Conservation (phyloP, 495 filamentous ascomycete species). For the Trichoderma erinaceum region DNA sequence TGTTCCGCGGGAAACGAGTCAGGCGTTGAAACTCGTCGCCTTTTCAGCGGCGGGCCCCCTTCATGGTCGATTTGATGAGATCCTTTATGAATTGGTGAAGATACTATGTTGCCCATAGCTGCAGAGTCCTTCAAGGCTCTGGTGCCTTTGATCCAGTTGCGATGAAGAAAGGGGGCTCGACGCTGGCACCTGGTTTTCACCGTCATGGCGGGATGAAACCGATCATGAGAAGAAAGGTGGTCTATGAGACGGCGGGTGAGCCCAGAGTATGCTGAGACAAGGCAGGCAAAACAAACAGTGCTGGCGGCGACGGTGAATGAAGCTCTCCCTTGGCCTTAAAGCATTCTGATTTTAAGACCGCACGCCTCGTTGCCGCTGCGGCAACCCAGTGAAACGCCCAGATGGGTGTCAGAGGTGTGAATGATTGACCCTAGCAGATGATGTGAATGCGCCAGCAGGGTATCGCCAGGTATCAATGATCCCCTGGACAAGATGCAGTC, state of each 20-base stretch:
- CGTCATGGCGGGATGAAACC: conserved; percentile 13
- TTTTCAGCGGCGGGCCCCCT: conserved; percentile 1
- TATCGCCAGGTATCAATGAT: neutral
- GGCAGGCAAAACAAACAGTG: neutral
- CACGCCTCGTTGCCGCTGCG: conserved; percentile 5
- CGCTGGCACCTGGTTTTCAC: conserved; percentile 13
- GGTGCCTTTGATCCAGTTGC: conserved; percentile 30
- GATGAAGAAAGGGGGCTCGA: conserved; percentile 29
- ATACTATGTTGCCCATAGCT: conserved; percentile 12
- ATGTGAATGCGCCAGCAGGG: neutral
- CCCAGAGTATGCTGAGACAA: neutral
- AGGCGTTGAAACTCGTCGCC: neutral
- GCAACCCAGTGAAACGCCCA: neutral
- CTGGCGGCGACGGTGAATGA: neutral
- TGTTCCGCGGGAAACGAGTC: neutral
- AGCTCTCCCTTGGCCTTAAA: neutral
- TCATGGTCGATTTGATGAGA: neutral
- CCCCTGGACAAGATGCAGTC: neutral
- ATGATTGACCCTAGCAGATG: neutral
- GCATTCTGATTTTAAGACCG: neutral
- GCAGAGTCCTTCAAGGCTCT: conserved; percentile 12
- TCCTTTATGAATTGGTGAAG: conserved; percentile 24
- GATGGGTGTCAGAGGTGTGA: neutral
- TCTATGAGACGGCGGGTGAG: neutral
- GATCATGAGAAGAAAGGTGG: neutral